phyloP scores from a whole-genome alignment of 176 grass and related monocot genomes.

The Melocanna baccifera region DNA sequence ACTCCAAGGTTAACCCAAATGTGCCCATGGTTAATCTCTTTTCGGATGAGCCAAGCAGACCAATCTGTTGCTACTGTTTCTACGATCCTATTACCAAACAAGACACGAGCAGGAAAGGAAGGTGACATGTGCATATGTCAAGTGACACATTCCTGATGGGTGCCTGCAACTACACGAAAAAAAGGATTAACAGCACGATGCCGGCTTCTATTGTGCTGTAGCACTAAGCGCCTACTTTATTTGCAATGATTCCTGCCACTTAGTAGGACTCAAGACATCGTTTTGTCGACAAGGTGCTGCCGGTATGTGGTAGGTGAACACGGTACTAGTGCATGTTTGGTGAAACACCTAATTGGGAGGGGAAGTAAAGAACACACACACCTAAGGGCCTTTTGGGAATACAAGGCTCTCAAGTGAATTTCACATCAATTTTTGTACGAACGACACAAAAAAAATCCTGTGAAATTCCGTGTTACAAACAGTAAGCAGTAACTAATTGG shows the following conservation, averaged over 20 bases:
- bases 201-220: conserved; percentile 4
- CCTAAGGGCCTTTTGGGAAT: background rate
- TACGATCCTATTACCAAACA: background rate
- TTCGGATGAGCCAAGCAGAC: background rate
- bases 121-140: background rate
- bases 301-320: conserved; percentile 15
- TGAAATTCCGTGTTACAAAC: background rate
- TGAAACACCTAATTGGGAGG: background rate
- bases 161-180: background rate
- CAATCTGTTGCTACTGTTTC: background rate
- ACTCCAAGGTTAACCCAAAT: background rate
- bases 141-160: background rate
- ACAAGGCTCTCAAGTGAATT: background rate
- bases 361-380: background rate
- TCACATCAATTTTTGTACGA: background rate
- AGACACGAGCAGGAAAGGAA: background rate
- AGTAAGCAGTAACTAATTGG: too few species aligned
- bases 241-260: conserved; percentile 22
- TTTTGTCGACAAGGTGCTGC: background rate
- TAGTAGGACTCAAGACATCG: background rate
- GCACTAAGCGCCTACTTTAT: background rate
- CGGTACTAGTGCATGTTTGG: background rate
- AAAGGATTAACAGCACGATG: conserved; percentile 17
- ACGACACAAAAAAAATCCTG: background rate
- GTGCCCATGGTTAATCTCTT: background rate